These are phyloP conservation scores for Apiosordaria backusii DNA, from an alignment of 495 filamentous ascomycete genomes.

Conservation along the genomic window DNA sequence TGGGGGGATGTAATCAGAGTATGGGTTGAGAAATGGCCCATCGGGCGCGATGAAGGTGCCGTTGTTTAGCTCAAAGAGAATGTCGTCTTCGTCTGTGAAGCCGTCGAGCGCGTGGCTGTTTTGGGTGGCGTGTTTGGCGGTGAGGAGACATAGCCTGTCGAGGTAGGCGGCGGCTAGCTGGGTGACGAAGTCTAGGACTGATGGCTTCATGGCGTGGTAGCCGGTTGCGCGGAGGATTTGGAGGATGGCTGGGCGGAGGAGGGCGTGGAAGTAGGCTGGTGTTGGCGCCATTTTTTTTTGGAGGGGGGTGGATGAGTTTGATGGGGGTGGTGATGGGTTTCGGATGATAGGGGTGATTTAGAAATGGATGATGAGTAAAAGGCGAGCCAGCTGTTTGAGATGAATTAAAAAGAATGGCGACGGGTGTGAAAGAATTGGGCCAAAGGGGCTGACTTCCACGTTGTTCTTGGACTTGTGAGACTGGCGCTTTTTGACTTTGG, in stretches of 20 bases:
- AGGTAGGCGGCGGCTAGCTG: constrained; percentile 75
- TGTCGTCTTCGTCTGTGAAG: constrained; percentile 30
- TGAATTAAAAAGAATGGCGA: background rate
- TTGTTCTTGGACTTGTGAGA: no score
- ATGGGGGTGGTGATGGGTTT: background rate
- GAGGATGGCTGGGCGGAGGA: constrained; percentile 76
- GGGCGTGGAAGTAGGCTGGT: constrained; percentile 61
- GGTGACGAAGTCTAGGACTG: constrained; percentile 72
- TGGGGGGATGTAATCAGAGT: background rate
- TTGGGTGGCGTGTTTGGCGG: constrained; percentile 55
- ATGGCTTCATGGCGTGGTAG: constrained; percentile 70
- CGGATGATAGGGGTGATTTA: background rate
- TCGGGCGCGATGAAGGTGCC: background rate
- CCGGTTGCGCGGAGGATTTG: constrained; percentile 84
- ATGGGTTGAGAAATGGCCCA: background rate
- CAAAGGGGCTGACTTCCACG: background rate
- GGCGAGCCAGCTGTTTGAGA: background rate
- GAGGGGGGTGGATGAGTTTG: background rate
- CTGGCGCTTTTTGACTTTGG: background rate
- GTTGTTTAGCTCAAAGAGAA: constrained; percentile 51
- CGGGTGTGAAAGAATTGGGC: background rate
- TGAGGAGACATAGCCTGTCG: constrained; percentile 59
- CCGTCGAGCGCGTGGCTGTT: constrained; percentile 32
- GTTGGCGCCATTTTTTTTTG: constrained; percentile 43
- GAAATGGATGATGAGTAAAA: background rate